phyloP scores from a whole-genome alignment of 2,329 filamentous ascomycete species.

The Claviceps humidiphila region DNA sequence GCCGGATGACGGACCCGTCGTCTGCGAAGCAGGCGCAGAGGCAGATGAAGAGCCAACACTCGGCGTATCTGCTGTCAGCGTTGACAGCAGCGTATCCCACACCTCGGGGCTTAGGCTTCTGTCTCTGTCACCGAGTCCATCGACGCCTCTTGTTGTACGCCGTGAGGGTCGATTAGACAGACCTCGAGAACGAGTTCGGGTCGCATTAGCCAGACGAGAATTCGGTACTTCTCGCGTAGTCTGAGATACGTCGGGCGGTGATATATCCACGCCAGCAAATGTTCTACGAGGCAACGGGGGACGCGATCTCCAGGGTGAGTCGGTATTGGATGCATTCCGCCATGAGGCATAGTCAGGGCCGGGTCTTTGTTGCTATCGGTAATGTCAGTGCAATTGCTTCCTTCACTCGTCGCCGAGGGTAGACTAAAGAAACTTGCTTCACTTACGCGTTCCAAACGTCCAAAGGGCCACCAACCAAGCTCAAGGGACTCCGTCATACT shows the following conservation, averaged over 20 bases:
- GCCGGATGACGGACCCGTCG: conserved; percentile 29
- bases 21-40: conserved; percentile 38
- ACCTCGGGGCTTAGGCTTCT: conserved; percentile 66
- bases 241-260: background rate
- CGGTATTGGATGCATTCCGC: background rate
- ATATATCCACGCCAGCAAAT: background rate
- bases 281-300: background rate
- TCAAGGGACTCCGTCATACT: conserved; percentile 7
- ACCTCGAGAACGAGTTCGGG: background rate
- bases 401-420: background rate
- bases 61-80: conserved; percentile 69
- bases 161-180: conserved; percentile 1
- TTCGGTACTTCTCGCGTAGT: background rate
- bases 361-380: background rate
- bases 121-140: conserved; percentile 74
- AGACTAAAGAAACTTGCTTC: background rate
- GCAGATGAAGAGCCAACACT: conserved; percentile 74
- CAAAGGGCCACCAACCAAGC: conserved; percentile 13
- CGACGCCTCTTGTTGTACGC: conserved; percentile 23
- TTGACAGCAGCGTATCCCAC: conserved; percentile 73
- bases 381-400: background rate
- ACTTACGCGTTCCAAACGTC: background rate
- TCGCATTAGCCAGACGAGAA: background rate
- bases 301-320: background rate
- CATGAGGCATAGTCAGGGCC: background rate